A percentile compares a stretch with the other conserved stretches of the same genome.
Evolutionary conservation across 2,329 filamentous ascomycete genomes (phyloP).

Genomic region (Sclerotinia trifoliorum): DNA sequence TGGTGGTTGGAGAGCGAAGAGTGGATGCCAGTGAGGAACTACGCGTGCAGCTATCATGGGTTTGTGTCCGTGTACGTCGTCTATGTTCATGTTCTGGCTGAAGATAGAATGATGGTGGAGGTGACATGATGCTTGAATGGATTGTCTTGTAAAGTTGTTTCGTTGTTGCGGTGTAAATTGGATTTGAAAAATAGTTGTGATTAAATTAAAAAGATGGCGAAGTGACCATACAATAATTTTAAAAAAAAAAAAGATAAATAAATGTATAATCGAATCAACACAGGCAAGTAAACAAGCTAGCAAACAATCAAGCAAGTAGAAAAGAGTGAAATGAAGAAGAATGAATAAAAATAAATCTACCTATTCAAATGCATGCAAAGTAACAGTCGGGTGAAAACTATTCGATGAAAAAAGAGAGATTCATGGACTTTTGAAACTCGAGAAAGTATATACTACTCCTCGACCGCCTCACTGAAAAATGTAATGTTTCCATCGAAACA

Average conservation of each 20-base stretch:
- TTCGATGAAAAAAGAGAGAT: neutral
- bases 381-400: slow-evolving; percentile 5
- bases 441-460: slow-evolving; percentile 14
- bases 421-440: neutral
- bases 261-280: neutral
- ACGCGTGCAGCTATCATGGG: neutral
- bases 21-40: slow-evolving; percentile 15
- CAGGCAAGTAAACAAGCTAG: neutral
- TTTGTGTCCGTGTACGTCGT: neutral
- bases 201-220: neutral
- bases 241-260: neutral
- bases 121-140: slow-evolving; percentile 8
- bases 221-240: neutral
- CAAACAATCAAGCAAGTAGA: slow-evolving; percentile 2
- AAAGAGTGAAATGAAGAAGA: neutral
- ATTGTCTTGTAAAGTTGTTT: neutral
- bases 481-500: neutral
- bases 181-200: neutral
- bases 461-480: neutral
- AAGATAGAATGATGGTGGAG: neutral
- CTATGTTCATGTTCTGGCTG: neutral
- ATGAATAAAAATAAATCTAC: neutral
- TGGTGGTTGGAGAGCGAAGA: neutral
- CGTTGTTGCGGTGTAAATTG: slow-evolving; percentile 7
- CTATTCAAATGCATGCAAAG: neutral